These are phyloP conservation scores for Isochrysis galbana DNA, from an alignment of 78 protist species.

Conservation along the genomic window DNA sequence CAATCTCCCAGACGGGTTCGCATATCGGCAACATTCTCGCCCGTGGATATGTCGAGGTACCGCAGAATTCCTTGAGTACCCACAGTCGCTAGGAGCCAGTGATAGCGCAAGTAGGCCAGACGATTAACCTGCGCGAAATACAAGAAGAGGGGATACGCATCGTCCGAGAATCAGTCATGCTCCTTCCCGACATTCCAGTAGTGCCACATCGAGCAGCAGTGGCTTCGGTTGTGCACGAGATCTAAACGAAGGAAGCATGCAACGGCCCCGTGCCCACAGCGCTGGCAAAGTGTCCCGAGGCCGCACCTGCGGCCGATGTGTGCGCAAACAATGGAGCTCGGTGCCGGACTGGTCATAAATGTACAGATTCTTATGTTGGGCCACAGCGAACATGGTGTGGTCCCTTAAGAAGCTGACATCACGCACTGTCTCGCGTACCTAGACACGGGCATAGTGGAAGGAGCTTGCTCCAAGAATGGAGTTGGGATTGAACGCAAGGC, in stretches of 20 bases:
- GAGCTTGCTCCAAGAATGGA: slow-evolving; percentile 70
- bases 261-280: too few relatives aligned
- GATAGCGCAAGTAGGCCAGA: slow-evolving; percentile 88
- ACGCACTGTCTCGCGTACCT: slow-evolving; percentile 70
- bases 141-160: too few relatives aligned
- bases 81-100: slow-evolving; percentile 77
- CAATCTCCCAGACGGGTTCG: slow-evolving; percentile 54
- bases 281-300: too few relatives aligned
- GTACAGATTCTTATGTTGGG: slow-evolving; percentile 86
- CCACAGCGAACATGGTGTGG: slow-evolving; percentile 90
- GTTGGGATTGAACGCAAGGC: neutral
- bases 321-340: slow-evolving; percentile 86
- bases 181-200: too few relatives aligned
- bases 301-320: slow-evolving; percentile 44
- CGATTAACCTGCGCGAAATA: slow-evolving; percentile 61
- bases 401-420: slow-evolving; percentile 87
- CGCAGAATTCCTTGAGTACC: slow-evolving; percentile 46
- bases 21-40: slow-evolving; percentile 41
- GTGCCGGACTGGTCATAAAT: slow-evolving; percentile 88
- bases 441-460: too few relatives aligned
- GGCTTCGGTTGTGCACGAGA: too few relatives aligned
- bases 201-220: too few relatives aligned
- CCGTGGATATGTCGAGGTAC: slow-evolving; percentile 77
- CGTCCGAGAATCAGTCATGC: too few relatives aligned
- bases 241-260: too few relatives aligned